Evolutionary conservation across 129 eudicot species (phyloP).

Genomic region (Lactuca sativa): DNA sequence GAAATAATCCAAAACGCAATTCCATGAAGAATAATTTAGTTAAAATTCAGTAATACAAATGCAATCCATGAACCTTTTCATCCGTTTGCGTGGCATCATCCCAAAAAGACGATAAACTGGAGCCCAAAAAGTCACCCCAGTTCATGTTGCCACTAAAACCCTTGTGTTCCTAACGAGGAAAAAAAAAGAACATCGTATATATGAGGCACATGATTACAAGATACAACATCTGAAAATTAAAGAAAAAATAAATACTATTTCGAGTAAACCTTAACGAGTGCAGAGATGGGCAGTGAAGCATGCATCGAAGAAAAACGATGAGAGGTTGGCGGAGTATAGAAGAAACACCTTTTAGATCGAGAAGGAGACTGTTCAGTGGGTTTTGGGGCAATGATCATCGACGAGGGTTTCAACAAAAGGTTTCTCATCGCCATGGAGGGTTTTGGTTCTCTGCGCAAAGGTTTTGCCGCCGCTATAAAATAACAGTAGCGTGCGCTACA

Average conservation of each 20-base stretch:
- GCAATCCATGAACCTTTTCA: constrained; percentile 25
- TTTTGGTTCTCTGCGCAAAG: neutral
- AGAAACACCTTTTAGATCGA: constrained; percentile 7
- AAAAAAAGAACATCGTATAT: neutral
- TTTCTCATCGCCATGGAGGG: constrained; percentile 22
- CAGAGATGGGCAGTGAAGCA: constrained; percentile 10
- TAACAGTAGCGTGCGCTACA: constrained; percentile 20
- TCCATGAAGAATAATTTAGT: neutral
- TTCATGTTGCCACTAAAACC: constrained; percentile 27
- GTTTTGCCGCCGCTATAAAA: constrained; percentile 17
- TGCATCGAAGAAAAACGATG: neutral
- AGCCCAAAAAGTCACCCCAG: constrained; percentile 15
- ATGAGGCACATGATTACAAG: neutral
- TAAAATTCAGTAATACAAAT: neutral
- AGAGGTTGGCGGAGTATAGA: constrained; percentile 28
- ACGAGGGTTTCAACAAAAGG: constrained; percentile 18
- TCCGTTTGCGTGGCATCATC: constrained; percentile 10
- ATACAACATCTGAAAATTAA: neutral
- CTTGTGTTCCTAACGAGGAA: constrained; percentile 20
- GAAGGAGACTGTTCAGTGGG: constrained; percentile 2
- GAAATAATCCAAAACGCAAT: neutral
- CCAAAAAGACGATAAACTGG: neutral
- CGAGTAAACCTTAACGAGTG: constrained; percentile 24
- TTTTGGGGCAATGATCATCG: constrained; percentile 9
- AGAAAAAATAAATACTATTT: neutral